A percentile compares a stretch with the other conserved stretches of the same genome.
phyloP scores from a whole-genome alignment of 306 rosid species.

The Fragaria nilgerrensis region DNA sequence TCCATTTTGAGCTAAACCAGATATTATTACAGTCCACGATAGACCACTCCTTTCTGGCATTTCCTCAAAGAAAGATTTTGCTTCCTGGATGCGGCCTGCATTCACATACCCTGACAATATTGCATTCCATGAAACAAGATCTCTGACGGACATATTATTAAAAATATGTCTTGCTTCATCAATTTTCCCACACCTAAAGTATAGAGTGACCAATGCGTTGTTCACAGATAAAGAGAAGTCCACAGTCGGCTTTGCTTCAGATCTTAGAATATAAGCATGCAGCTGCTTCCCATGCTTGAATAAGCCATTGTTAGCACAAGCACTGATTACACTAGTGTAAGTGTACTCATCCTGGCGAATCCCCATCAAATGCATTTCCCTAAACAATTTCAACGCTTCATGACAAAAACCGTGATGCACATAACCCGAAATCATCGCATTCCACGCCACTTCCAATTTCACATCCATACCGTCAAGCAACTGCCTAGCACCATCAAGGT shows the following conservation, averaged over 20 bases:
- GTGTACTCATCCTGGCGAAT: conserved; percentile 27
- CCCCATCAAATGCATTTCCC: conserved; percentile 20
- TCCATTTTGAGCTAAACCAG: conserved; percentile 27
- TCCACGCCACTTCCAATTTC: conserved; percentile 20
- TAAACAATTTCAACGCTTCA: conserved; percentile 16
- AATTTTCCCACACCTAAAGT: conserved; percentile 18
- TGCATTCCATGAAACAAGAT: conserved; percentile 27
- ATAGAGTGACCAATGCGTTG: conserved; percentile 24
- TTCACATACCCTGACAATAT: conserved; percentile 23
- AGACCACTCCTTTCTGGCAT: conserved; percentile 21
- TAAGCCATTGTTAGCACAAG: conserved; percentile 19
- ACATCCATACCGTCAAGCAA: conserved; percentile 27
- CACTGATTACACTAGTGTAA: conserved; percentile 22
- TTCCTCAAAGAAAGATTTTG: conserved; percentile 17
- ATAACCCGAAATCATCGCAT: conserved; percentile 24
- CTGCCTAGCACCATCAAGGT: conserved; percentile 14
- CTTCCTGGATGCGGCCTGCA: conserved; percentile 20
- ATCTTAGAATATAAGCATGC: conserved; percentile 23
- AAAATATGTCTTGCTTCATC: conserved; percentile 23
- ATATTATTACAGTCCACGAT: conserved; percentile 25
- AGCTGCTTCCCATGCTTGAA: conserved; percentile 26
- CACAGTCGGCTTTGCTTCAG: conserved; percentile 14
- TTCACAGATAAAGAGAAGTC: conserved; percentile 29
- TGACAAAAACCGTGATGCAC: conserved; percentile 17
- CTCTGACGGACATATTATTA: conserved; percentile 12